Evolutionary conservation across 2,329 filamentous ascomycete species (phyloP), one percentile per base, ranked within the genome.

Genomic region (Plenodomus biglobosus): DNA sequence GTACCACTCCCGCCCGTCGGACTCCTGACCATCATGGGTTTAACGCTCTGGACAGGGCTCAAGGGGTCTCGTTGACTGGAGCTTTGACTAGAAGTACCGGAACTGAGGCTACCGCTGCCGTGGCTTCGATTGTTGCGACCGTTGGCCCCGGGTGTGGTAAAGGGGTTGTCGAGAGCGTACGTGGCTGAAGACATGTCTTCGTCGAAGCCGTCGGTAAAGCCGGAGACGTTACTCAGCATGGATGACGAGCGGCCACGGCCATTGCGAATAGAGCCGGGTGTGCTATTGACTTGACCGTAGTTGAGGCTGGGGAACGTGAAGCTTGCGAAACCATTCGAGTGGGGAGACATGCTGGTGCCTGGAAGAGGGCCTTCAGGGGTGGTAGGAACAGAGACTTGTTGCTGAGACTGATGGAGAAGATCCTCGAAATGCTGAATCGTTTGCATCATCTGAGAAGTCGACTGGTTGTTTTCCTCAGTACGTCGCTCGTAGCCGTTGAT

Each of bases 341-440:
- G 56, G 39, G 65, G 66, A 51, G 65, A 68, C 73, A 56, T 71
- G 61, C 49, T 75, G 8, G 80, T 81, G 46, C 80, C 80, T 19
- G 81, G 80, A 13, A 84, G 69, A 24, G 78, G 76, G 21, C 80
- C 80, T 68, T 85, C 83, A n/a, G 83, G 83, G n/a, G 82, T 84
- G 0, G 73, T 72, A 24, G 76, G 76, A 35, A 75, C 71, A 20
- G 74, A 73, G 62, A 64, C 56, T 38, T 62, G 57, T 40, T 67
- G 64, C 20, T 69, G 65, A 40, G 56, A 55, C 50, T 75, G 70
- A 56, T 75, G 70, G 36, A 73, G 68, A 38, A 73, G 60, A 19
- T 68, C 65, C 48, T 77, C 75, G 40, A 69, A 66, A 22, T 73
- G 69, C 47, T 70, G 65, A 21, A 67, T 64, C 15, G 68, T 69